A percentile compares a stretch with the other conserved stretches of the same genome.
phyloP scores from a whole-genome alignment of 2,329 filamentous ascomycete species.

The Diaporthe sp. region DNA sequence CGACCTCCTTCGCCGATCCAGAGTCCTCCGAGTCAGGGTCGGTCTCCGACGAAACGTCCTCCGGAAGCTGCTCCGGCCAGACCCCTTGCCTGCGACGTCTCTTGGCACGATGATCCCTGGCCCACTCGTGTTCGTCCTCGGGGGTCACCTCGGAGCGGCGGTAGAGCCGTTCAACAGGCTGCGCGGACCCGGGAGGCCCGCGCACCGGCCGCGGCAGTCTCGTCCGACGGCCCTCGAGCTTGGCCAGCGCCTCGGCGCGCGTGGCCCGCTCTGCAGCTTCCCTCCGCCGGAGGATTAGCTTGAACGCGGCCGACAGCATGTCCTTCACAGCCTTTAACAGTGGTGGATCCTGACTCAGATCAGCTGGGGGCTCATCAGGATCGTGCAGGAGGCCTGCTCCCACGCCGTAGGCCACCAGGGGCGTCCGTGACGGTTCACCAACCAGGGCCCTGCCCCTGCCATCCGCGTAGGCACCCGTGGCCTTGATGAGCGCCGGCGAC shows the following conservation, averaged over 20 bases:
- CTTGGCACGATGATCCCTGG: rapidly evolving
- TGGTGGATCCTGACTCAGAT: neutral
- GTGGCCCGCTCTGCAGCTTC: neutral
- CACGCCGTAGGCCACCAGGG: neutral
- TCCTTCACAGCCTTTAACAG: neutral
- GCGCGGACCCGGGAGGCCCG: neutral
- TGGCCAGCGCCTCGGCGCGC: neutral
- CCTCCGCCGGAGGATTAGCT: neutral
- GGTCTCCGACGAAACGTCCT: neutral
- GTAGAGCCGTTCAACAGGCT: neutral
- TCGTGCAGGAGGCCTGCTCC: neutral
- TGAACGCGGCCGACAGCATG: neutral
- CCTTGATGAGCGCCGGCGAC: neutral
- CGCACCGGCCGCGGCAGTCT: neutral
- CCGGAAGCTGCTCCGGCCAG: neutral
- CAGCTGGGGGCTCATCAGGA: neutral
- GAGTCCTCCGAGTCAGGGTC: neutral
- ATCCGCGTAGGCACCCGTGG: neutral
- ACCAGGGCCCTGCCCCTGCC: neutral
- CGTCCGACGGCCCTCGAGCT: neutral
- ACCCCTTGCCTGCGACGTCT: neutral
- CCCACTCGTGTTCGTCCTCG: neutral
- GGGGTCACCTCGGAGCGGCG: neutral
- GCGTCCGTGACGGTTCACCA: neutral
- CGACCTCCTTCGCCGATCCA: neutral